Base-by-base conservation (phyloP, 2,329 filamentous ascomycete genomes). In the Nakataea oryzae region DNA sequence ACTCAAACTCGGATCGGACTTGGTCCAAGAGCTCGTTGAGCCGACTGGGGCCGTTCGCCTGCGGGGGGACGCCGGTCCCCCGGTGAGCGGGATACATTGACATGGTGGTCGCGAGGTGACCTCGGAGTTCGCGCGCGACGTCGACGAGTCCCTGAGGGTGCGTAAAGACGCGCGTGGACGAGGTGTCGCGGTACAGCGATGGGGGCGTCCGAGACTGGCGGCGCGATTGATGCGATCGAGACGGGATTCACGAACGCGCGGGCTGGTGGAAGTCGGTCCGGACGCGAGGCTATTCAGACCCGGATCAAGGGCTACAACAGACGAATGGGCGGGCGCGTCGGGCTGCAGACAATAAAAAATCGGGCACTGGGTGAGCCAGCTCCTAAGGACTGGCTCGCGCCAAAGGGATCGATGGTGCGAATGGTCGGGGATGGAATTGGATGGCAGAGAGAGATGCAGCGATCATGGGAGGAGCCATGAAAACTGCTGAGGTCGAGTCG, bases 1-100 rank as follows among this genome's bases (percentile, higher is more conserved):
- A 87, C 67, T 97, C 93, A 69, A 97, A 97, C 76, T 99, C 95
- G 71, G 86, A 83, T 72, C 93, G 87, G 69, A 99, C 86, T 74
- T 92, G 89, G 63, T 97, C 93, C 71, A 99, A 83, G 66, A 97
- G 86, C 81, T 99, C 93, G 68, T 89, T 91, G 69, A 97, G 81
- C 68, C 95, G 91, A 69, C 79, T 83, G 60, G 75, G 75, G 68
- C 69, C 68, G 63, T 78, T 81, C 65, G 73, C 74, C 29, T 77
- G 70, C 67, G 89, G 87, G 67, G 86, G 87, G 67, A 81, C 84
- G 67, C 86, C 88, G 83, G 96, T 89, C 74, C 87, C 89, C 73
- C 91, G 91, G 80, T 96, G 92, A 70, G 85, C 79, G 74, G 89
- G 90, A 76, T 96, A 96, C 91, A 97, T 96, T 62, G 84, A 86